phyloP scores from a whole-genome alignment of 1,139 yeast genomes.

The Blastobotrys raffinosifermentans region DNA sequence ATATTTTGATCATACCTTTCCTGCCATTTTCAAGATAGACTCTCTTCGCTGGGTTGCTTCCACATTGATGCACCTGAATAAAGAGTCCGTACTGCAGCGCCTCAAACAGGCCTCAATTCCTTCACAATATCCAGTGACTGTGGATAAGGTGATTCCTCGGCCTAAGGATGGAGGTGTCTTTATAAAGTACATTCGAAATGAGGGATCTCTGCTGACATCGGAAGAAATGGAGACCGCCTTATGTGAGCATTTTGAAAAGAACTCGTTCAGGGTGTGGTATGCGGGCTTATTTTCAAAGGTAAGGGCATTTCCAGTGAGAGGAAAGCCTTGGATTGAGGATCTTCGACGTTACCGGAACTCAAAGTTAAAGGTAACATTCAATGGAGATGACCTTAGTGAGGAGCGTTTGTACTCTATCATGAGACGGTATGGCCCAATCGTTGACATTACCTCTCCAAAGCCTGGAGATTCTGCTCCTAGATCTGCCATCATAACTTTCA shows the following conservation, averaged over 20 bases:
- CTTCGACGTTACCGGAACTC: conserved; percentile 67
- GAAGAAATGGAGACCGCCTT: conserved; percentile 25
- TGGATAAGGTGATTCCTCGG: conserved; percentile 53
- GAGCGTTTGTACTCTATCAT: conserved; percentile 78
- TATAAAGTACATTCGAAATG: conserved; percentile 49
- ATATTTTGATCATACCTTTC: conserved; percentile 32
- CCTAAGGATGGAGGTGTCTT: conserved; percentile 93
- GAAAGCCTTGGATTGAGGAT: conserved; percentile 96
- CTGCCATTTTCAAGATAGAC: conserved; percentile 18
- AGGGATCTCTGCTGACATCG: conserved; percentile 12
- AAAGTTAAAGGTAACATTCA: conserved; percentile 59
- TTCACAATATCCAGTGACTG: conserved; percentile 36
- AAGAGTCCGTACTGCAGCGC: conserved; percentile 11
- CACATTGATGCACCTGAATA: conserved; percentile 10
- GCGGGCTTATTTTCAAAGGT: conserved; percentile 34
- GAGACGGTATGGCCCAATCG: conserved; percentile 80
- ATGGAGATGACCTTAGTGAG: conserved; percentile 70
- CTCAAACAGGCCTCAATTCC: conserved; percentile 40
- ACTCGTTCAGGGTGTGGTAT: conserved; percentile 25
- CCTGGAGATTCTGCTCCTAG: conserved; percentile 42
- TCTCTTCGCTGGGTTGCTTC: conserved; percentile 11
- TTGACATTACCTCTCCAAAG: conserved; percentile 61
- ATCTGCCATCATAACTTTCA: conserved; percentile 51
- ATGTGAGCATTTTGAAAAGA: conserved; percentile 18
- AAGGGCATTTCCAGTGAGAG: conserved; percentile 71